A percentile compares a stretch with the other conserved stretches of the same genome.
Evolutionary conservation across 805 yeast genomes (phyloP).

Genomic region (Wickerhamiella sorbophila): DNA sequence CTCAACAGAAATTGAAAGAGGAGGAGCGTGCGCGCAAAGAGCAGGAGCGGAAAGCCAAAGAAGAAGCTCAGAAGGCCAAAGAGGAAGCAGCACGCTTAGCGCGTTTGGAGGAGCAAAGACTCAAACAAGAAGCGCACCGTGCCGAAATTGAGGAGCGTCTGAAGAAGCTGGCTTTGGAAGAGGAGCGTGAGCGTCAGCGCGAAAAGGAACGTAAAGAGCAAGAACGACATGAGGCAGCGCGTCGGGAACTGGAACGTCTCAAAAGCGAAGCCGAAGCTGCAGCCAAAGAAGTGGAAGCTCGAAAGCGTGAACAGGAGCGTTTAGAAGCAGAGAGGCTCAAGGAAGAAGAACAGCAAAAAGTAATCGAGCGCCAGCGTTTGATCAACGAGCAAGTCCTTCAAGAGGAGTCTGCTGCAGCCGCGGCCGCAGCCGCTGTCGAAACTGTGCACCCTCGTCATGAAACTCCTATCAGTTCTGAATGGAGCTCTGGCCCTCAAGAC

Average conservation of each 20-base stretch:
- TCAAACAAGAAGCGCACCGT: slow-evolving; percentile 20
- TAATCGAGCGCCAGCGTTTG: not conserved
- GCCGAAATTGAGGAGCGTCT: slow-evolving; percentile 21
- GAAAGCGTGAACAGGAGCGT: not conserved
- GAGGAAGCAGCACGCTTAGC: slow-evolving; percentile 14
- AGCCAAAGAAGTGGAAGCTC: slow-evolving; percentile 18
- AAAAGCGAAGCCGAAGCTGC: slow-evolving; percentile 14
- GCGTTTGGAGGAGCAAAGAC: slow-evolving; percentile 19
- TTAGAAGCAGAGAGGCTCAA: not conserved
- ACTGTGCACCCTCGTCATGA: not conserved
- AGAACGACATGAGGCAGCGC: not conserved
- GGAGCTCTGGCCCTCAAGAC: not conserved
- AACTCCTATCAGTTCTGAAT: not conserved
- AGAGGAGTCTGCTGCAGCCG: not conserved
- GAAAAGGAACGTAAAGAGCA: slow-evolving; percentile 16
- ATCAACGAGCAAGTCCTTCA: not conserved
- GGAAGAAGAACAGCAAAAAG: not conserved
- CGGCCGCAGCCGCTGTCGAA: not conserved
- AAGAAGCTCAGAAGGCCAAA: slow-evolving; percentile 17
- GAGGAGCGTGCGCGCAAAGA: slow-evolving; percentile 26
- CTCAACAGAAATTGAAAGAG: slow-evolving; percentile 26
- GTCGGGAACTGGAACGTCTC: not conserved
- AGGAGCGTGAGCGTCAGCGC: slow-evolving; percentile 17
- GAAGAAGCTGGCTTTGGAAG: slow-evolving; percentile 21
- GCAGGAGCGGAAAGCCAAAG: slow-evolving; percentile 23